Percentiles rank a stretch among this genome's conserved stretches.
Conservation (phyloP, 2,329 filamentous ascomycete species). For the Teratosphaeria pseudoeucalypti region DNA sequence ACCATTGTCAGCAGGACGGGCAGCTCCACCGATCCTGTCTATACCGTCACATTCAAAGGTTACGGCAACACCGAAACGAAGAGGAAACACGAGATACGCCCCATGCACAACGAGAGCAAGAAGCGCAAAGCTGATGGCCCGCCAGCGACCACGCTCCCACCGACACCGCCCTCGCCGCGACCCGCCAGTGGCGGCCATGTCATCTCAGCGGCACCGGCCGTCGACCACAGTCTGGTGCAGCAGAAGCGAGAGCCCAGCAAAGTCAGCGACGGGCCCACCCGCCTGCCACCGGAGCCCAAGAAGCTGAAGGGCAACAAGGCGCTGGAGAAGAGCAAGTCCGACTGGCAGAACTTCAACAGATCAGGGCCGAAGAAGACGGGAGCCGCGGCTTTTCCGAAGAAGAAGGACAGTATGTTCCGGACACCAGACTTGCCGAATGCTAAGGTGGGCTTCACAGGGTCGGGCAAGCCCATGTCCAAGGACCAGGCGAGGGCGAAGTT, state of each 20-base stretch:
- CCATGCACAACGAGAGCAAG: constrained; percentile 51
- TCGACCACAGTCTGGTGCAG: constrained; percentile 57
- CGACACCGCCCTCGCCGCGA: constrained; percentile 26
- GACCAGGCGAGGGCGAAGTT: constrained; percentile 40
- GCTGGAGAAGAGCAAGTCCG: constrained; percentile 79
- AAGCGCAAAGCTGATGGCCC: constrained; percentile 70
- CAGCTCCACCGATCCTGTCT: constrained; percentile 80
- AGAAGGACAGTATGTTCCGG: constrained; percentile 23
- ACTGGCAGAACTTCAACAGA: constrained; percentile 86
- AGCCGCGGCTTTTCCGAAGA: constrained; percentile 8
- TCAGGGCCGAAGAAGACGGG: constrained; percentile 43
- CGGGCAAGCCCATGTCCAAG: constrained; percentile 91
- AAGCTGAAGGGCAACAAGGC: constrained; percentile 84
- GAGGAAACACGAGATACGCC: constrained; percentile 69
- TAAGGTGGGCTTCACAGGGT: constrained; percentile 92
- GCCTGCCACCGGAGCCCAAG: constrained; percentile 47
- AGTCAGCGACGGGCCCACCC: constrained; percentile 44
- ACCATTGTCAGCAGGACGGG: constrained; percentile 90
- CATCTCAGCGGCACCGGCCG: constrained; percentile 56
- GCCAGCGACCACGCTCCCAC: constrained; percentile 35
- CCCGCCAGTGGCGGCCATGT: constrained; percentile 40
- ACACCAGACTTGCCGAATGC: constrained; percentile 79
- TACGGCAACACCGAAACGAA: constrained; percentile 75
- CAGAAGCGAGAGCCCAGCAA: constrained; percentile 53
- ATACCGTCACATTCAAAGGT: constrained; percentile 88